phyloP scores from a whole-genome alignment of 1,139 yeast genomes.

The Candida dubliniensis region DNA sequence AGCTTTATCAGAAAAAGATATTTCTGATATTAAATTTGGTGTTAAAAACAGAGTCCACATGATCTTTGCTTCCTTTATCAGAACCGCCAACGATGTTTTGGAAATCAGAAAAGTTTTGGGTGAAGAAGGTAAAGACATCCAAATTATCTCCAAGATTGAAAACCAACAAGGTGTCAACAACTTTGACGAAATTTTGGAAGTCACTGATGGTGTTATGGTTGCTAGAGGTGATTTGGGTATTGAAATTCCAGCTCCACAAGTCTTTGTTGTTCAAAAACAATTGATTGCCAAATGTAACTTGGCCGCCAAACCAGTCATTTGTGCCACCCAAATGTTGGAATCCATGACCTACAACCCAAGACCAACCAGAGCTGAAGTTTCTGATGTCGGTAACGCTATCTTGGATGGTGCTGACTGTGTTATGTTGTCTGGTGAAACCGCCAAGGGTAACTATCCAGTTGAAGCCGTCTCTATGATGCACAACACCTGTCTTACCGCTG shows the following conservation, averaged over 20 bases:
- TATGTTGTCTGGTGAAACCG: constrained; percentile 99
- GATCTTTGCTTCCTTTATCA: constrained; percentile 97
- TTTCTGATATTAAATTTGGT: constrained; percentile 87
- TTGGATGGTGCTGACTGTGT: constrained; percentile 99
- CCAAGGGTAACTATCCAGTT: constrained; percentile 97
- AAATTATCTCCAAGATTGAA: constrained; percentile 96
- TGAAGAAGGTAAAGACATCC: constrained; percentile 93
- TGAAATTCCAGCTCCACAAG: constrained; percentile 99
- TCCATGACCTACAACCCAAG: constrained; percentile 99
- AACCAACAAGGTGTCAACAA: constrained; percentile 99
- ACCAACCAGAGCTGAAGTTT: constrained; percentile 99
- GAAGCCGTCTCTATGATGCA: constrained; percentile 99
- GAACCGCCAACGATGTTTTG: constrained; percentile 86
- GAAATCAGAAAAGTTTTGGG: constrained; percentile 94
- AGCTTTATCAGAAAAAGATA: constrained; percentile 95
- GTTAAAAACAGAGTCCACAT: constrained; percentile 96
- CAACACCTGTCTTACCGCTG: constrained; percentile 94
- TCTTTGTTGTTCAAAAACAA: constrained; percentile 97
- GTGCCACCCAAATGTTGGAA: constrained; percentile 99
- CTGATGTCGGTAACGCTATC: constrained; percentile 98
- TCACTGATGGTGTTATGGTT: constrained; percentile 99
- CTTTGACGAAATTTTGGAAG: constrained; percentile 91
- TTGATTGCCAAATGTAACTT: constrained; percentile 98
- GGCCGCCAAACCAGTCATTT: constrained; percentile 99
- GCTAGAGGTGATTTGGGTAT: constrained; percentile 99